Conservation (phyloP, 106 monocot genomes). For the Xerophyta viscosa region DNA sequence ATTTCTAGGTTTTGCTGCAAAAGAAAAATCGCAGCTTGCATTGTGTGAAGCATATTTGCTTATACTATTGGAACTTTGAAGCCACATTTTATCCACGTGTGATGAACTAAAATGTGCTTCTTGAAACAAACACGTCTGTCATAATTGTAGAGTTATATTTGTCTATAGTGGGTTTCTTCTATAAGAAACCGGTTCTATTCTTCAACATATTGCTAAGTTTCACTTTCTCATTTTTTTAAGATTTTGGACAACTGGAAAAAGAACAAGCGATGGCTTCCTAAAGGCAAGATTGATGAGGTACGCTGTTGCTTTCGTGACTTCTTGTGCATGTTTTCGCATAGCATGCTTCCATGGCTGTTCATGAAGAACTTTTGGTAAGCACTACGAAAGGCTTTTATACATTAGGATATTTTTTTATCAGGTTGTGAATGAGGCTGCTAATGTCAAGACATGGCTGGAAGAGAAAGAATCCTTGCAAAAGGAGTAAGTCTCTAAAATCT, state of each 20-base stretch:
- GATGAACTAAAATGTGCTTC: no score
- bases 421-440: constrained; percentile 67
- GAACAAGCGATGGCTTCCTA: constrained; percentile 87
- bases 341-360: neutral
- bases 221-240: constrained; percentile 24
- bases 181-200: neutral
- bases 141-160: no score
- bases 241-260: constrained; percentile 74
- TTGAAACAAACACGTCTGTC: no score
- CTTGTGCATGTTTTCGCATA: neutral
- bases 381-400: neutral
- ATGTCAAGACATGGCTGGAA: constrained; percentile 72
- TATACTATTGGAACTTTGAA: neutral
- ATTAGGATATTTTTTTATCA: constrained; percentile 22
- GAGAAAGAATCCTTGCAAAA: constrained; percentile 72
- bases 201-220: constrained; percentile 1
- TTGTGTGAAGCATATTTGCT: neutral
- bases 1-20: neutral
- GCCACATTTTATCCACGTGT: no score
- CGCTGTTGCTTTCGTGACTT: neutral
- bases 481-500: constrained; percentile 28
- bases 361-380: no score
- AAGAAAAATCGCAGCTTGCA: no score
- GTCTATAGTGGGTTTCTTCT: neutral
- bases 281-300: constrained; percentile 80